These are phyloP conservation scores for Jasminum sambac DNA, from an alignment of 257 asterid genomes.

Conservation along the genomic window DNA sequence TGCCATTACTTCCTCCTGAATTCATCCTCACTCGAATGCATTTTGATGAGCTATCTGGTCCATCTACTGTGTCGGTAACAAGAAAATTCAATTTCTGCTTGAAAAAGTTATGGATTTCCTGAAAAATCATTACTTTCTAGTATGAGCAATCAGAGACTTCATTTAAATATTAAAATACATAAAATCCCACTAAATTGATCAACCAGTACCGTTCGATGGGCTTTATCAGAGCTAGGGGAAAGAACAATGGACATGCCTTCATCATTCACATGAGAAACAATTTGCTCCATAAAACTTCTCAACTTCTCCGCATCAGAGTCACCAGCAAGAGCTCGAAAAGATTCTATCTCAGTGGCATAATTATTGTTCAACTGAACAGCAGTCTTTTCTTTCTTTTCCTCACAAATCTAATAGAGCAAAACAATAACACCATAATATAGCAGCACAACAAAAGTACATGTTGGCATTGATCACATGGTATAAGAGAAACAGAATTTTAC, in stretches of 20 bases:
- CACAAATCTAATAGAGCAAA: slow-evolving; percentile 49
- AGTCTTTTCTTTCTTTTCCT: slow-evolving; percentile 47
- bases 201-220: slow-evolving; percentile 71
- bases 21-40: slow-evolving; percentile 81
- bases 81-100: slow-evolving; percentile 83
- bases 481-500: slow-evolving; percentile 5
- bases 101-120: slow-evolving; percentile 92
- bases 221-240: slow-evolving; percentile 81
- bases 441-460: background rate
- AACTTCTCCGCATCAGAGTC: slow-evolving; percentile 63
- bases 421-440: slow-evolving; percentile 11
- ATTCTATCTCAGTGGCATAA: slow-evolving; percentile 63
- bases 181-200: slow-evolving; percentile 18
- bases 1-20: slow-evolving; percentile 51
- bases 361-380: slow-evolving; percentile 52
- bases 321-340: slow-evolving; percentile 76
- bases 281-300: slow-evolving; percentile 51
- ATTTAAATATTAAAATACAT: slow-evolving; percentile 10
- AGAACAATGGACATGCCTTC: slow-evolving; percentile 55
- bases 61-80: slow-evolving; percentile 90
- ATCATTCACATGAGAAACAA: slow-evolving; percentile 44
- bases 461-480: background rate
- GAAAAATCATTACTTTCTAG: slow-evolving; percentile 37
- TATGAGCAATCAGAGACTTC: slow-evolving; percentile 24
- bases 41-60: slow-evolving; percentile 74